Evolutionary conservation across 2,329 filamentous ascomycete species (phyloP).

Genomic region (Talaromyces sp.): DNA sequence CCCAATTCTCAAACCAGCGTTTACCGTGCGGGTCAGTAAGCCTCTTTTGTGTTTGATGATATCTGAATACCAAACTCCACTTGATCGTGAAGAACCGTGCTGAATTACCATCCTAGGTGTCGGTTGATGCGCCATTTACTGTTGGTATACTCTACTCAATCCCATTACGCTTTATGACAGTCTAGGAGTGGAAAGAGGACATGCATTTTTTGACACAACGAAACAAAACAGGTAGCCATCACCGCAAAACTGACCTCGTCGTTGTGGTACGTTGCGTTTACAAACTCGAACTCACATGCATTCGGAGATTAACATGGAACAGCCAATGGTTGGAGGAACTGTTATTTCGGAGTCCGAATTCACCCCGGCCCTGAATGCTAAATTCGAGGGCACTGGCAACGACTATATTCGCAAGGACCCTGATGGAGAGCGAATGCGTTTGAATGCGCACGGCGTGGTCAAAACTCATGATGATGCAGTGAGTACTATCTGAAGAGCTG

Average conservation of each 20-base stretch:
- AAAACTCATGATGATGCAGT: slow-evolving; percentile 29
- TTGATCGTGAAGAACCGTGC: not conserved
- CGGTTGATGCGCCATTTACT: slow-evolving; percentile 28
- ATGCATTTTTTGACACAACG: not conserved
- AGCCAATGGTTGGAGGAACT: slow-evolving; percentile 39
- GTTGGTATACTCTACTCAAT: slow-evolving; percentile 29
- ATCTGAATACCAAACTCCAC: not conserved
- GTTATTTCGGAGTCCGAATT: slow-evolving; percentile 36
- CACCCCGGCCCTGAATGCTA: slow-evolving; percentile 36
- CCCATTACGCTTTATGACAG: not conserved
- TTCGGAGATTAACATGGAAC: not conserved
- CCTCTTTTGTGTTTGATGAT: not conserved
- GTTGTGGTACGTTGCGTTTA: slow-evolving; percentile 33
- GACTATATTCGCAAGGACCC: slow-evolving; percentile 44
- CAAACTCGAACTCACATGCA: not conserved
- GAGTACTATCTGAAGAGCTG: slow-evolving; percentile 21
- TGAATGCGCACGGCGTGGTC: slow-evolving; percentile 40
- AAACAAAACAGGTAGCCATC: slow-evolving; percentile 37
- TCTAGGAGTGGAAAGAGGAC: not conserved
- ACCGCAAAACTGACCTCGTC: slow-evolving; percentile 33
- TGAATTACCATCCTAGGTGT: slow-evolving; percentile 26
- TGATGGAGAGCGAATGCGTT: slow-evolving; percentile 37
- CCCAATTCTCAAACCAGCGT: slow-evolving; percentile 39
- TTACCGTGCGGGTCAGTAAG: slow-evolving; percentile 35
- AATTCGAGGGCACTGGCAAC: slow-evolving; percentile 37